Base-by-base conservation (phyloP, 1,284 basidiomycete species). In the Pholiota adiposa region DNA sequence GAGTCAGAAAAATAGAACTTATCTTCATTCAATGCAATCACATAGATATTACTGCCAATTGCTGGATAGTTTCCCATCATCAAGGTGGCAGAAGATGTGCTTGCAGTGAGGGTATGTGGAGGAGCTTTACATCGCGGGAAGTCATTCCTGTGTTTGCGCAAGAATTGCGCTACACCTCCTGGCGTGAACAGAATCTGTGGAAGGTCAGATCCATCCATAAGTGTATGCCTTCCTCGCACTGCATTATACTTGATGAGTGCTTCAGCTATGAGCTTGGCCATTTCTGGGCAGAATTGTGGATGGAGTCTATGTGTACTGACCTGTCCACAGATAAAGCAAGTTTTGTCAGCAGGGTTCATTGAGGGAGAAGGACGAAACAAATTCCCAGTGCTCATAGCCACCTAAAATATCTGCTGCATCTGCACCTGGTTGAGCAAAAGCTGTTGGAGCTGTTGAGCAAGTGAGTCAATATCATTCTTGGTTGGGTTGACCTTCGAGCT, bases 151-250 rank as follows among this genome's bases (percentile, higher is more conserved):
- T 43, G 33, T 4, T 54, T 16, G 14, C 52, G 19, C 18, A 51
- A 33, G 8, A 27, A 34, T 29, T 51, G 23, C n/a, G 52, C 52
- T 14, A 54, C 36, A 18, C 52, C 52, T 14, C 52, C 52, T 41
- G 34, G 36, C 21, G 52, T 41, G 25, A 54, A 54, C 18, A 16
- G 40, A 11, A 54, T 40, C 33, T 40, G n/a, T 3, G 52, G 52
- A 23, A 54, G 36, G 40, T 54, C 52, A 14, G 52, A 23, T 7
- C 52, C 52, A 43, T 54, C 52, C 4, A 41, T 18, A 12, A 54
- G 25, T 4, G 52, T 41, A 27, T 54, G 40, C 21, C 52, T 21
- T 6, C 34, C 11, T 19, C 12, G 12, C 9, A 12, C 40, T 8
- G 34, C 7, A 3, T 40, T 14, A 19, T 31, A 54, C 29, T 40